These are phyloP conservation scores for Periconia sp. DNA, from an alignment of 2,329 filamentous ascomycete genomes.

Conservation along the genomic window DNA sequence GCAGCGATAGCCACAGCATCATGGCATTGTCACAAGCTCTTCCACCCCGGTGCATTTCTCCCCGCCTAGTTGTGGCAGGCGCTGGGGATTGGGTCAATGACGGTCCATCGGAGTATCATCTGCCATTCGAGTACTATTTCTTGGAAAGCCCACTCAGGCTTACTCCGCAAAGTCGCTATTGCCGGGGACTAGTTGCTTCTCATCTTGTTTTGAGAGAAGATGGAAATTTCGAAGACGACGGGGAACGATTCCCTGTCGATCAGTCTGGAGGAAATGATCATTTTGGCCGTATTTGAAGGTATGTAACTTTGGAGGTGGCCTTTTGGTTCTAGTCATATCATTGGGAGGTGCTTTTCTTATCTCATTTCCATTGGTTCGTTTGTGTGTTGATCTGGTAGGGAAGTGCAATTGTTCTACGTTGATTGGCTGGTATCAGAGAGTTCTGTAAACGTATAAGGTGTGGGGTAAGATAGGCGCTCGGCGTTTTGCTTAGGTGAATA, in stretches of 20 bases:
- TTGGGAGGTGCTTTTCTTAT: no score
- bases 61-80: slow-evolving; percentile 32
- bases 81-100: slow-evolving; percentile 20
- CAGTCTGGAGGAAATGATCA: neutral
- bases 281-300: no score
- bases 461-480: no score
- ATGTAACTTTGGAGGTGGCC: no score
- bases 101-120: neutral
- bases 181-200: slow-evolving; percentile 30
- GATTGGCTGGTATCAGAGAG: no score
- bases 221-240: slow-evolving; percentile 10
- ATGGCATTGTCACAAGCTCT: slow-evolving; percentile 6
- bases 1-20: slow-evolving; percentile 19
- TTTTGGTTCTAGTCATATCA: no score
- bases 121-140: slow-evolving; percentile 27
- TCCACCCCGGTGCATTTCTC: slow-evolving; percentile 24
- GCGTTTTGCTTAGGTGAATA: no score
- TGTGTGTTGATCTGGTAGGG: no score
- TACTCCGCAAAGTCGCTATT: slow-evolving; percentile 36
- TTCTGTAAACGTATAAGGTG: no score
- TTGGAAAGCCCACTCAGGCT: slow-evolving; percentile 32
- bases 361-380: no score
- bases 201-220: slow-evolving; percentile 29
- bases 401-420: no score
- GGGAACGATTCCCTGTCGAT: neutral